Evolutionary conservation across 306 rosid species (phyloP).

Genomic region (Biancaea sappan): DNA sequence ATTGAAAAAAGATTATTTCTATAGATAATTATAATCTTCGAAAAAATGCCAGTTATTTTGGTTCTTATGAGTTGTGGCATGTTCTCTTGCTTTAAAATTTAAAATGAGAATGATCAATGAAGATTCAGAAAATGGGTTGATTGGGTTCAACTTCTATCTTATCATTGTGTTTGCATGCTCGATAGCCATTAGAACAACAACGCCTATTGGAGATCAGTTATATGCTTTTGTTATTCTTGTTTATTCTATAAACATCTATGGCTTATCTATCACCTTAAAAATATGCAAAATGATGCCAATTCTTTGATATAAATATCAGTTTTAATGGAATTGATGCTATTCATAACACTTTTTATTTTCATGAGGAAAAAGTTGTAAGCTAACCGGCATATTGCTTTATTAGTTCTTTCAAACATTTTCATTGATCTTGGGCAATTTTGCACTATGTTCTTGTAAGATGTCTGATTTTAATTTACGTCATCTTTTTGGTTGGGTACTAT

Average conservation of each 20-base stretch:
- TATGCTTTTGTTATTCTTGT: neutral
- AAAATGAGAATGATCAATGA: too few relatives aligned
- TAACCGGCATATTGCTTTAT: too few relatives aligned
- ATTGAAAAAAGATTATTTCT: too few relatives aligned
- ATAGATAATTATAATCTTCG: too few relatives aligned
- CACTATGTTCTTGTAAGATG: neutral
- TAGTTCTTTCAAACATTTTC: neutral
- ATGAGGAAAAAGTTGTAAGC: too few relatives aligned
- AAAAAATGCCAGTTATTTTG: too few relatives aligned
- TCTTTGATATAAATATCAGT: neutral
- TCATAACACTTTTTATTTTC: neutral
- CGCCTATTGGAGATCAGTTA: neutral
- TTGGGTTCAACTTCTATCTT: too few relatives aligned
- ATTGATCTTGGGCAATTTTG: neutral
- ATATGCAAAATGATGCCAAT: neutral
- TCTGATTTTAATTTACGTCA: neutral
- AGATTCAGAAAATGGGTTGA: too few relatives aligned
- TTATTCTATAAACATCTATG: neutral
- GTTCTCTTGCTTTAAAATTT: too few relatives aligned
- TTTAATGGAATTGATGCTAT: slow-evolving; percentile 8
- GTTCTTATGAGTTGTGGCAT: too few relatives aligned
- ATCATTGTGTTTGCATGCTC: neutral
- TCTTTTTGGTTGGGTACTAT: neutral
- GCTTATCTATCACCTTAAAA: neutral
- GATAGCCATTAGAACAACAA: neutral